phyloP scores from a whole-genome alignment of 768 basidiomycete genomes.

The Gyrodon lividus region DNA sequence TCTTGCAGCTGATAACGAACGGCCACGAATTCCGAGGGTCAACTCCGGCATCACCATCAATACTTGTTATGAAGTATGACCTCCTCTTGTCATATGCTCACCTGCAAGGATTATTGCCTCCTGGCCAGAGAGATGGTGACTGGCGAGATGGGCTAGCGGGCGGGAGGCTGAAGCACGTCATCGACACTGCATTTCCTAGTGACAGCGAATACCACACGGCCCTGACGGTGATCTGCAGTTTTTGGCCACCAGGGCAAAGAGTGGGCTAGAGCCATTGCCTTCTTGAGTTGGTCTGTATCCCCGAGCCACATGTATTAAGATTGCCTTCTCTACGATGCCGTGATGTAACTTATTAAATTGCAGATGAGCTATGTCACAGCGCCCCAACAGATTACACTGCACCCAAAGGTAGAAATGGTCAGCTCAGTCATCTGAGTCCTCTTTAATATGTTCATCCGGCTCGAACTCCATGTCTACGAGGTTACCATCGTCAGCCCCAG shows the following conservation, averaged over 20 bases:
- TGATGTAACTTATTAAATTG: too few relatives aligned
- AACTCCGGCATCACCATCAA: slow-evolving; percentile 8
- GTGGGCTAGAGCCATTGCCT: neutral
- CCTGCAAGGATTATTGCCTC: slow-evolving; percentile 29
- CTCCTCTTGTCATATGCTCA: slow-evolving; percentile 40
- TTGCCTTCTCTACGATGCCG: neutral
- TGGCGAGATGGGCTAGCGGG: slow-evolving; percentile 33
- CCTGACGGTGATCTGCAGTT: slow-evolving; percentile 17
- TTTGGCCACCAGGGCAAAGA: slow-evolving; percentile 13
- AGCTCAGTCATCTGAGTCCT: slow-evolving; percentile 26
- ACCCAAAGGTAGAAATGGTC: too few relatives aligned
- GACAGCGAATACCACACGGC: slow-evolving; percentile 27
- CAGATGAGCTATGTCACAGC: too few relatives aligned
- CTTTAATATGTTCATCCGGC: slow-evolving; percentile 28
- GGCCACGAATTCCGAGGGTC: slow-evolving; percentile 7
- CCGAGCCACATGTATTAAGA: neutral
- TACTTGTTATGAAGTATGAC: slow-evolving; percentile 35
- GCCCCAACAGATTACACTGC: too few relatives aligned
- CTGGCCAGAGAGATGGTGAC: slow-evolving; percentile 30
- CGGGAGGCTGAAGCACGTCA: slow-evolving; percentile 23
- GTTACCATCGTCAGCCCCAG: slow-evolving; percentile 56
- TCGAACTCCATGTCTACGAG: slow-evolving; percentile 52
- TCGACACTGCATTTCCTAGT: slow-evolving; percentile 27
- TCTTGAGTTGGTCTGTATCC: neutral
- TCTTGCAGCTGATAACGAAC: slow-evolving; percentile 26